Conservation (phyloP, 345 rosid species). For the Dipteronia sinensis region DNA sequence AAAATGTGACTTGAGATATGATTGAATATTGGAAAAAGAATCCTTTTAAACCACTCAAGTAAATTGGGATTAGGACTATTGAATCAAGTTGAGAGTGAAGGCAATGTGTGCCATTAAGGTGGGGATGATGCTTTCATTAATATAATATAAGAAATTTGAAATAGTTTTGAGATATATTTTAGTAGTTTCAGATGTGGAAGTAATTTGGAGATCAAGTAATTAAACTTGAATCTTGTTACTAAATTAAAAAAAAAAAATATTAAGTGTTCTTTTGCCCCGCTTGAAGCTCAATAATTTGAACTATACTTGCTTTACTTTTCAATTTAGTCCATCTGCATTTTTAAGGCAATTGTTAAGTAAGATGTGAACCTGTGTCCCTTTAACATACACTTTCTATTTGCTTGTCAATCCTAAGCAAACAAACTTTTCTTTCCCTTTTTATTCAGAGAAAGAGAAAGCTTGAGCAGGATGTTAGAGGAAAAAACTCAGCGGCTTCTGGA, state of each 20-base stretch:
- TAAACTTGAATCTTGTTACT: not conserved
- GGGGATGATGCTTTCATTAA: not conserved
- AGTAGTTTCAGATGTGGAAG: not conserved
- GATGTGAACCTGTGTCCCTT: not conserved
- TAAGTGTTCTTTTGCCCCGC: not conserved
- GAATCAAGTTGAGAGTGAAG: not conserved
- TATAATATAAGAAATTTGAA: not conserved
- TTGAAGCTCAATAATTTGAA: not conserved
- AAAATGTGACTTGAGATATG: not conserved
- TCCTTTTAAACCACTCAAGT: not conserved
- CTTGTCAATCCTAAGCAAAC: not conserved
- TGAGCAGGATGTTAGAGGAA: slow-evolving; percentile 20
- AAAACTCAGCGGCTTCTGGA: slow-evolving; percentile 22
- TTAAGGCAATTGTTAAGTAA: not conserved
- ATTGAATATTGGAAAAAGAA: not conserved
- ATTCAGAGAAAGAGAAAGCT: slow-evolving; percentile 48
- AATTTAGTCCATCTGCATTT: not conserved
- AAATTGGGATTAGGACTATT: not conserved
- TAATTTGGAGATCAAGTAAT: not conserved
- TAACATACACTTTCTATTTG: not conserved
- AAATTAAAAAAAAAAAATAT: not conserved
- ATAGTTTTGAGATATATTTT: not conserved
- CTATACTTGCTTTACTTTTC: not conserved
- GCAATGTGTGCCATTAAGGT: not conserved
- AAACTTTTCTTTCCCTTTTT: slow-evolving; percentile 24